phyloP scores from a whole-genome alignment of 2,329 filamentous ascomycete species.

The Calonectria pseudoreteaudii region DNA sequence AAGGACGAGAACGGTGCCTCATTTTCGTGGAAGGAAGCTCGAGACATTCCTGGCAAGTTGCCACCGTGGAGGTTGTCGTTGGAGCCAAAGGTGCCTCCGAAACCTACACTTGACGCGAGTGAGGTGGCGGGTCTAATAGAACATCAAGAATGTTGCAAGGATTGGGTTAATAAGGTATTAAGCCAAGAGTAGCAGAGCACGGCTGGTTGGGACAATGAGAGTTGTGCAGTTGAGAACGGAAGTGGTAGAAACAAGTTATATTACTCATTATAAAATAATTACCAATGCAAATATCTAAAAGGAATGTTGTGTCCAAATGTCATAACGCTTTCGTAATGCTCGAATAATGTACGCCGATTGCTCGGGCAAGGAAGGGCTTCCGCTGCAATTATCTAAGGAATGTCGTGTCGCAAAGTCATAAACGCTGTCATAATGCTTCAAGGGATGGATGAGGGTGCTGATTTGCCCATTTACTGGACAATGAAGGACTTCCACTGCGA shows the following conservation, averaged over 20 bases:
- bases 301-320: not conserved
- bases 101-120: too few relatives aligned
- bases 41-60: too few relatives aligned
- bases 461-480: not conserved
- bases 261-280: not conserved
- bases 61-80: too few relatives aligned
- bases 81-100: too few relatives aligned
- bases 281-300: not conserved
- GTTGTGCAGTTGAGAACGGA: not conserved
- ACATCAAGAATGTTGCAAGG: too few relatives aligned
- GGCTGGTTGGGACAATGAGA: not conserved
- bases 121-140: too few relatives aligned
- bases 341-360: not conserved
- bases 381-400: not conserved
- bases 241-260: not conserved
- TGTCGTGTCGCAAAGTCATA: not conserved
- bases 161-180: too few relatives aligned
- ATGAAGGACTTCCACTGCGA: constrained; percentile 1
- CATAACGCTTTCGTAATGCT: not conserved
- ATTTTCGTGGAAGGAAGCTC: too few relatives aligned
- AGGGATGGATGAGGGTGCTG: not conserved
- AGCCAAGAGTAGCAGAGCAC: too few relatives aligned
- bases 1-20: too few relatives aligned
- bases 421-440: not conserved
- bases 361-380: not conserved